Percentiles rank a stretch among this genome's conserved stretches.
phyloP scores from a whole-genome alignment of 148 eudicot genomes.

The Salicornia ramosissima region DNA sequence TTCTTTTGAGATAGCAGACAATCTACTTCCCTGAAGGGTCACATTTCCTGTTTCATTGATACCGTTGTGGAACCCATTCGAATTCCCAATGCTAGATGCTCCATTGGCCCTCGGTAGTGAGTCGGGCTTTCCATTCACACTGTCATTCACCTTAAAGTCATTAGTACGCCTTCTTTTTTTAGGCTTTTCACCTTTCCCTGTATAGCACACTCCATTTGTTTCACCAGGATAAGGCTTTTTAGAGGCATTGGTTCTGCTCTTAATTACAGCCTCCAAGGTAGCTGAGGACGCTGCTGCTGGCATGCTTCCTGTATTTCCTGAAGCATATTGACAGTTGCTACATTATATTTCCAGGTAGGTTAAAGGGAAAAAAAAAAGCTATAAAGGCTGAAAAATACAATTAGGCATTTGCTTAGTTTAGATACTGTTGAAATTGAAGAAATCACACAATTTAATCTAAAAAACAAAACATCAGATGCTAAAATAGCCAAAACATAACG shows the following conservation, averaged over 20 bases:
- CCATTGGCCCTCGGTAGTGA: conserved; percentile 18
- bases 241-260: conserved; percentile 27
- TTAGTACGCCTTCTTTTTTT: conserved; percentile 29
- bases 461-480: conserved; percentile 3
- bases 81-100: conserved; percentile 11
- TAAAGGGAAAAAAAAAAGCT: neutral
- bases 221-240: conserved; percentile 30
- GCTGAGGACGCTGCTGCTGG: conserved; percentile 24
- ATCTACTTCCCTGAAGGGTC: conserved; percentile 15
- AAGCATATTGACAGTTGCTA: conserved; percentile 3
- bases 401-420: neutral
- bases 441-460: neutral
- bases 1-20: conserved; percentile 24
- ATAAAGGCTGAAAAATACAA: neutral
- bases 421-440: neutral
- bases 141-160: conserved; percentile 20
- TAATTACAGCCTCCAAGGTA: conserved; percentile 16
- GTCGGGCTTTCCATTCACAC: conserved; percentile 21
- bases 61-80: conserved; percentile 14
- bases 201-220: conserved; percentile 20
- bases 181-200: conserved; percentile 30
- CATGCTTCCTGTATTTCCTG: conserved; percentile 18
- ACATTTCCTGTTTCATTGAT: conserved; percentile 25
- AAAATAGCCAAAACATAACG: neutral
- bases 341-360: conserved; percentile 1